Percentiles rank a stretch among this genome's conserved stretches.
These are phyloP conservation scores for Ustilago bromivora DNA, from an alignment of 1,284 basidiomycete genomes.

Conservation along the genomic window DNA sequence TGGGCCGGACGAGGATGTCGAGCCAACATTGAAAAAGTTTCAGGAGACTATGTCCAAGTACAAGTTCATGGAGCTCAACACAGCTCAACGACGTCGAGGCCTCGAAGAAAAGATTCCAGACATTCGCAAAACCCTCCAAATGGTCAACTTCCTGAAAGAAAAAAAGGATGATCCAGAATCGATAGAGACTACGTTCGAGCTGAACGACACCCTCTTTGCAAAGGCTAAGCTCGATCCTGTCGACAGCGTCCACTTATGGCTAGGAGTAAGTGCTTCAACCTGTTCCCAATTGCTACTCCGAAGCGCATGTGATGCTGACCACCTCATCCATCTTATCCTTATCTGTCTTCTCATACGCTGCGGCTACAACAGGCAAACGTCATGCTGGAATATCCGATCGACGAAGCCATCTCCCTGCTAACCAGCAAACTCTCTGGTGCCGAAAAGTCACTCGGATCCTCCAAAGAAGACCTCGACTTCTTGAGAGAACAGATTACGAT, in stretches of 20 bases:
- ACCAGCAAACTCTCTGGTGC: conserved; percentile 83
- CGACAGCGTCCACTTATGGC: conserved; percentile 92
- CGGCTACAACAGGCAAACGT: conserved; percentile 74
- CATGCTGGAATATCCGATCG: conserved; percentile 93
- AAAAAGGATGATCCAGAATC: conserved; percentile 74
- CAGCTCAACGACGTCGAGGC: conserved; percentile 81
- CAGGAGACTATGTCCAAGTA: conserved; percentile 98
- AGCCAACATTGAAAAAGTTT: conserved; percentile 82
- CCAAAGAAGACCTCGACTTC: conserved; percentile 90
- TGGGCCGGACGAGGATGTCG: conserved; percentile 82
- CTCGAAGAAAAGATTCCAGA: conserved; percentile 96
- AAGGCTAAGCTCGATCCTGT: conserved; percentile 88
- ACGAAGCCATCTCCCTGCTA: conserved; percentile 82
- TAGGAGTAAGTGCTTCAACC: conserved; percentile 78
- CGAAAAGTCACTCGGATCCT: conserved; percentile 77
- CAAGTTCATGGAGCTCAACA: conserved; percentile 93
- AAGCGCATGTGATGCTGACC: background rate
- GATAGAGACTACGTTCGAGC: conserved; percentile 88
- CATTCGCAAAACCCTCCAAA: conserved; percentile 89
- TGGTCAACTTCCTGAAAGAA: conserved; percentile 81
- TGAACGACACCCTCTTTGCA: conserved; percentile 94
- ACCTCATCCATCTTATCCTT: background rate
- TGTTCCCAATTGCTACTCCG: background rate
- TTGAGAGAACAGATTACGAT: conserved; percentile 94
- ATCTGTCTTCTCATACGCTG: background rate